Evolutionary conservation across 352 stramenopile species (phyloP).

Genomic region (Phytophthora citricola): DNA sequence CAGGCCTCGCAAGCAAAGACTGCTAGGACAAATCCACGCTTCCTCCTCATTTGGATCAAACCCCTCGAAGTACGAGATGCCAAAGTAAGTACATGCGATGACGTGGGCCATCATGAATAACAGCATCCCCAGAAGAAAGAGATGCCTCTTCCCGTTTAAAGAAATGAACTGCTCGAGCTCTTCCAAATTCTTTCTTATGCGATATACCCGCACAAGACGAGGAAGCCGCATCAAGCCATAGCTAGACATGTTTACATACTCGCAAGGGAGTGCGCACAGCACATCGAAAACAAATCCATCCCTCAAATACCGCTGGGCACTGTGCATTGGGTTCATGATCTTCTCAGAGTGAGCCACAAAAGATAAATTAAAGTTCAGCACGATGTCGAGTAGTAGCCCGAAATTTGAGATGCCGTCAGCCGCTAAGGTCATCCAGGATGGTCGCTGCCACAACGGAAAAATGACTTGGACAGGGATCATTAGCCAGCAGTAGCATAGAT

Average conservation of each 20-base stretch:
- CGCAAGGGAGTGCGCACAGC: slow-evolving; percentile 52
- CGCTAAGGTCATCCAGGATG: slow-evolving; percentile 35
- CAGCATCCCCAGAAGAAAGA: slow-evolving; percentile 3
- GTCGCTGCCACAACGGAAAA: slow-evolving; percentile 53
- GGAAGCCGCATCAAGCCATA: not conserved
- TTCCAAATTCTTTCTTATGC: slow-evolving; percentile 30
- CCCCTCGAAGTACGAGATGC: slow-evolving; percentile 39
- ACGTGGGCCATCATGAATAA: slow-evolving; percentile 43
- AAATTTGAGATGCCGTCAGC: slow-evolving; percentile 43
- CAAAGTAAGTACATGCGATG: slow-evolving; percentile 44
- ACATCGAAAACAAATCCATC: slow-evolving; percentile 42
- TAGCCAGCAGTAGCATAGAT: slow-evolving; percentile 55
- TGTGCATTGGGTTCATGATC: slow-evolving; percentile 26
- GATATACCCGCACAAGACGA: slow-evolving; percentile 34
- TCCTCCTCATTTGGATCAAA: slow-evolving; percentile 18
- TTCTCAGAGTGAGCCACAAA: slow-evolving; percentile 36
- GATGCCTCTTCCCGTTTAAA: slow-evolving; percentile 8
- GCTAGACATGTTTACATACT: slow-evolving; percentile 19
- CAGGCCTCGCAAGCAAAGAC: not conserved
- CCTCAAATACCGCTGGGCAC: slow-evolving; percentile 34
- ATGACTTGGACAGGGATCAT: slow-evolving; percentile 55
- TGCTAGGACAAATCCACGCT: slow-evolving; percentile 18
- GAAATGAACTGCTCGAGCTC: slow-evolving; percentile 42
- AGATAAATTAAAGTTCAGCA: slow-evolving; percentile 57
- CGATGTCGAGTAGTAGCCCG: slow-evolving; percentile 49